phyloP scores from a whole-genome alignment of 768 basidiomycete species.

The Termitomyces sp. region DNA sequence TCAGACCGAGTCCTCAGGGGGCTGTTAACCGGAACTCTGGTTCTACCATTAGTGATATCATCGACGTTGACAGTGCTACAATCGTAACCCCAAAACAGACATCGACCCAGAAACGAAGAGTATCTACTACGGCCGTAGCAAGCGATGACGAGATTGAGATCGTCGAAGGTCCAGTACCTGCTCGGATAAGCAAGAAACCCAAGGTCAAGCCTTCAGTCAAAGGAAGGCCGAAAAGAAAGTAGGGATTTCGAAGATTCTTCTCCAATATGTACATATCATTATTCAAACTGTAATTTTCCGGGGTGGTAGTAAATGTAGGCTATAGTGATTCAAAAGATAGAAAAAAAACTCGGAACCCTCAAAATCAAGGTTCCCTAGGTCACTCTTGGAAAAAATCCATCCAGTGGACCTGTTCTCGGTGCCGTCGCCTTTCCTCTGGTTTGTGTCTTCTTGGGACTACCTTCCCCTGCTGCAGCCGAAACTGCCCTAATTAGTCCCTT shows the following conservation, averaged over 20 bases:
- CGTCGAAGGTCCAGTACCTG: constrained; percentile 36
- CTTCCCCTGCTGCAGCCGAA: constrained; percentile 43
- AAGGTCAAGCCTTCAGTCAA: constrained; percentile 31
- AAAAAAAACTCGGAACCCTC: background rate
- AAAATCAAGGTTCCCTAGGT: background rate
- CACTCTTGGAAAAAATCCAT: constrained; percentile 35
- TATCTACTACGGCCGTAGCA: constrained; percentile 19
- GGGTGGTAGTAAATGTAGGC: background rate
- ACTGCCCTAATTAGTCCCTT: constrained; percentile 51
- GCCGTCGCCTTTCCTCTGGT: constrained; percentile 17
- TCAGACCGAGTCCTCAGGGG: constrained; percentile 46
- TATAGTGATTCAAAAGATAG: too few species aligned
- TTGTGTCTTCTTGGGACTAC: constrained; percentile 28
- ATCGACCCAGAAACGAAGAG: constrained; percentile 45
- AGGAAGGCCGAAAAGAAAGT: constrained; percentile 33
- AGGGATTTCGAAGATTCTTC: background rate
- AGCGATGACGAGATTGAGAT: constrained; percentile 56
- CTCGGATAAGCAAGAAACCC: constrained; percentile 23
- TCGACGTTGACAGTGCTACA: constrained; percentile 37
- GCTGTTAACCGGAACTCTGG: constrained; percentile 34
- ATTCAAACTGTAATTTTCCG: background rate
- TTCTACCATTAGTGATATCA: constrained; percentile 35
- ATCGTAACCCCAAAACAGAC: constrained; percentile 17
- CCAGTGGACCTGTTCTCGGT: constrained; percentile 31
- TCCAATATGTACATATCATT: background rate